Percentiles rank a stretch among this genome's conserved stretches.
These are phyloP conservation scores for Kodamaea arcana DNA, from an alignment of 1,139 yeast genomes.

Conservation along the genomic window DNA sequence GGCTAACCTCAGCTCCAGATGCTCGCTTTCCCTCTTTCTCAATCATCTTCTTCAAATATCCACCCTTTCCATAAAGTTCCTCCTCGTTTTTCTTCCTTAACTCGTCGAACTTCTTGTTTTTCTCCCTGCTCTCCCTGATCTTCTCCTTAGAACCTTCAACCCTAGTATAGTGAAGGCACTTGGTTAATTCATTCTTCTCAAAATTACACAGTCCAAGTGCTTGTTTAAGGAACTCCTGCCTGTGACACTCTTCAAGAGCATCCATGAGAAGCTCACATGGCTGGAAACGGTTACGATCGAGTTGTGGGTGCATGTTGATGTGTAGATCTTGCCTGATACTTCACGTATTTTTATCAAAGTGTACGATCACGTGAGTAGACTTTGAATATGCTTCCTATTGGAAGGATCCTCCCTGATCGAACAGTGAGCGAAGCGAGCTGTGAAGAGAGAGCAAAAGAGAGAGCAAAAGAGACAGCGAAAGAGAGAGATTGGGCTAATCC, in stretches of 20 bases:
- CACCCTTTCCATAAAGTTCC: conserved; percentile 77
- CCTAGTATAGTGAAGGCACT: conserved; percentile 79
- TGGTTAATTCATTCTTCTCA: conserved; percentile 71
- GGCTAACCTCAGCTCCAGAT: too few species aligned
- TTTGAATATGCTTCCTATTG: too few species aligned
- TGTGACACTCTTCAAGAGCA: conserved; percentile 88
- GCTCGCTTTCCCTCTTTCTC: conserved; percentile 41
- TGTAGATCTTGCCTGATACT: too few species aligned
- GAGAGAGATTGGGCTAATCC: too few species aligned
- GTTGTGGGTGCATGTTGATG: conserved; percentile 43
- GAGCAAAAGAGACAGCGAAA: too few species aligned
- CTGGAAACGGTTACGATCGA: conserved; percentile 42
- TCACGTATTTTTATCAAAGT: too few species aligned
- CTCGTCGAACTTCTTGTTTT: conserved; percentile 50
- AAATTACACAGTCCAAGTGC: conserved; percentile 86
- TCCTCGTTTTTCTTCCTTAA: conserved; percentile 64
- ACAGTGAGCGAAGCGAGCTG: too few species aligned
- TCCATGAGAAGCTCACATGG: conserved; percentile 78
- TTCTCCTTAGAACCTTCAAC: conserved; percentile 62
- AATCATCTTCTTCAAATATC: conserved; percentile 62
- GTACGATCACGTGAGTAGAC: too few species aligned
- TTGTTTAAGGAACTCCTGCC: conserved; percentile 62
- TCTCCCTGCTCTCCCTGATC: conserved; percentile 53
- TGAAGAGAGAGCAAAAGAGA: too few species aligned
- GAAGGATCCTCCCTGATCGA: too few species aligned